Conservation (phyloP, 192 early-diverging fungal species). For the Martensiomyces pterosporus region DNA sequence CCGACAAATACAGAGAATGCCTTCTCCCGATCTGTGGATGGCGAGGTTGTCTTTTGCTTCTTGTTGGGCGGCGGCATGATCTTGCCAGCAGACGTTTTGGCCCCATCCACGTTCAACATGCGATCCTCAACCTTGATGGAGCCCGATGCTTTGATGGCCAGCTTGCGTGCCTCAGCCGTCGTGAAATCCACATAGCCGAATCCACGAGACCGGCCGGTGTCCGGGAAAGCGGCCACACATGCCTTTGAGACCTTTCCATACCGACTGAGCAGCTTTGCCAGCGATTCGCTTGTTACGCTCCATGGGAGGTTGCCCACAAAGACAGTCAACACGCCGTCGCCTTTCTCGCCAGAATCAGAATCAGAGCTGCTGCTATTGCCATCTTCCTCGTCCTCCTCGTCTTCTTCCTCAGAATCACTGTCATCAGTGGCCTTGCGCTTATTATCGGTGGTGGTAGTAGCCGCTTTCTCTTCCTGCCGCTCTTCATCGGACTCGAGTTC, state of each 20-base stretch:
- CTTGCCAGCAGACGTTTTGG: conserved; percentile 38
- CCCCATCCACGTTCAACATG: conserved; percentile 70
- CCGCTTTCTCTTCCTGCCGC: conserved; percentile 6
- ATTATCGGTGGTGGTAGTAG: no score
- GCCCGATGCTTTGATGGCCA: no score
- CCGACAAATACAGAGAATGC: no score
- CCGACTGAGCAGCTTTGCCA: no score
- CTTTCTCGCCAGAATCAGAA: conserved; percentile 30
- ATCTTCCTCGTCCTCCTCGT: no score
- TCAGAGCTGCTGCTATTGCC: no score
- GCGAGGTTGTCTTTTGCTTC: no score
- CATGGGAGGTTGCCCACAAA: no score
- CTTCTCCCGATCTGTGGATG: no score
- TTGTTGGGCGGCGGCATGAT: conserved; percentile 1
- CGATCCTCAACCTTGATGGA: conserved; percentile 73
- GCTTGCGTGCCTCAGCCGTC: conserved; percentile 55
- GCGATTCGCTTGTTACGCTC: no score
- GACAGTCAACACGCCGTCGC: conserved; percentile 25
- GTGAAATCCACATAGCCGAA: conserved; percentile 91
- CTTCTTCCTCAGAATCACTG: conserved; percentile 8
- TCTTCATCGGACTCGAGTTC: conserved; percentile 33
- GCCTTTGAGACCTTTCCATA: no score
- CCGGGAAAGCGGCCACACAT: conserved; percentile 73
- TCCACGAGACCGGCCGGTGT: conserved; percentile 57
- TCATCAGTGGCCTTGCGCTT: background rate